phyloP scores from a whole-genome alignment of 23 red algal species.

The Chondrus crispus region DNA sequence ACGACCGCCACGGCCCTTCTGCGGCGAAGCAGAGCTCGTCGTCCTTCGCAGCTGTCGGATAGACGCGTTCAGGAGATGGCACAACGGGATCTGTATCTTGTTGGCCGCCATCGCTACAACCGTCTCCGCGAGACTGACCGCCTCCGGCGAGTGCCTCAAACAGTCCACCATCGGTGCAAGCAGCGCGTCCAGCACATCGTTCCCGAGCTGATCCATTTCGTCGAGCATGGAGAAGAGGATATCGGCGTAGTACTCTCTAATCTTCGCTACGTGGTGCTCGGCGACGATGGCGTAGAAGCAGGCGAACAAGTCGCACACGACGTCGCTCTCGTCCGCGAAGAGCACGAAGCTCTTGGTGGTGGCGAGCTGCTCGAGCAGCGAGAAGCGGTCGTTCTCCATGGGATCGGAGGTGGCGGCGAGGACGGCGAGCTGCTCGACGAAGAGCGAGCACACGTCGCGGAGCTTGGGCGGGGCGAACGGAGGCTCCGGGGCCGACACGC shows the following conservation, averaged over 20 bases:
- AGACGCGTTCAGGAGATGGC: conserved; percentile 49
- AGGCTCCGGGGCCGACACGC: conserved; percentile 46
- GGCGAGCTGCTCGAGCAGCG: conserved; percentile 56
- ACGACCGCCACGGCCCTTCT: background rate
- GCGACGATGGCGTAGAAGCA: conserved; percentile 45
- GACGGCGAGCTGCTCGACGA: conserved; percentile 48
- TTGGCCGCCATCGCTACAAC: background rate
- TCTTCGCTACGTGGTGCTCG: conserved; percentile 22
- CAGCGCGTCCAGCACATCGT: conserved; percentile 42
- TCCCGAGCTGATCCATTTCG: conserved; percentile 27
- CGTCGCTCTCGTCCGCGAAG: conserved; percentile 29
- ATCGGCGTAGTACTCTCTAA: conserved; percentile 6
- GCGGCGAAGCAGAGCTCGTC: background rate
- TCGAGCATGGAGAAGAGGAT: conserved; percentile 51
- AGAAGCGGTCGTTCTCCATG: conserved; percentile 21
- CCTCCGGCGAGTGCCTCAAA: background rate
- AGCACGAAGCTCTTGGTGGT: conserved; percentile 64
- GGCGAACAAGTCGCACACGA: conserved; percentile 54
- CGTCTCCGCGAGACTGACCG: conserved; percentile 25
- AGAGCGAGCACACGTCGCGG: conserved; percentile 14
- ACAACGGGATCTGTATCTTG: conserved; percentile 27
- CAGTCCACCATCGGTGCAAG: conserved; percentile 36
- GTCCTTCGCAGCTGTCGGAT: background rate
- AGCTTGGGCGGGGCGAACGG: conserved; percentile 25
- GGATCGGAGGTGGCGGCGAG: background rate